Base-by-base conservation (phyloP, 129 eudicot genomes). In the Gnaphalium uliginosum region DNA sequence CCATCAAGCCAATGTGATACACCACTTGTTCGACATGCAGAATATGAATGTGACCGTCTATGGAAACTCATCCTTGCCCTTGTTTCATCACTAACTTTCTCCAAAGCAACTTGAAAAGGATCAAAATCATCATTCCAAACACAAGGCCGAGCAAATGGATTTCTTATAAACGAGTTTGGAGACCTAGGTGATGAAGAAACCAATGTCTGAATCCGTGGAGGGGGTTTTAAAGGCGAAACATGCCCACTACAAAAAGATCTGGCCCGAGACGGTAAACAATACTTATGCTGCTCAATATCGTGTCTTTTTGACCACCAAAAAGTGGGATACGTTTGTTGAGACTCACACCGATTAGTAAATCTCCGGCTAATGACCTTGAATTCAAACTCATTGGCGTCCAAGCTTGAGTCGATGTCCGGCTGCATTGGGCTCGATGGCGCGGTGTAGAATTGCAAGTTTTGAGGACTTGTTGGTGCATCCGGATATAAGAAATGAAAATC, bases 81-180 rank as follows among this genome's bases (percentile, higher is more conserved):
- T 6, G 87, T 83, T 30, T 88, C 96, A 4, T 86, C 83, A 19
- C 81, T 86, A 65, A 90, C 98, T 72, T 90, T 93, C 81, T 90
- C 79, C 81, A 93, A 73, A 43, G 98, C 98, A 75, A 68, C 83
- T 72, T 64, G 54, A 58, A 93, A 93, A 13, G 98, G 98, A 70
- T 93, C 98, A 62, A 85, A 88, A 75, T 87, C 89, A 27, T 93
- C 91, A 29, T 87, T 89, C 96, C 96, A 82, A 10, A 85, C 80
- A 22, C 77, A 77, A 6, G 76, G 60, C 25, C 83, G 75, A 17
- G 76, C 57, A 35, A 92, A 88, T 7, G 92, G 89, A 54, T 78
- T 64, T 30, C 74, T 82, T 53, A 75, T 61, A 2, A 72, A 17
- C 6, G 89, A 68, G 10, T 72, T 81, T 7, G 89, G 85, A 1